These are phyloP conservation scores for Kickxella alabastrina DNA, from an alignment of 192 early-diverging fungal genomes.

Conservation along the genomic window DNA sequence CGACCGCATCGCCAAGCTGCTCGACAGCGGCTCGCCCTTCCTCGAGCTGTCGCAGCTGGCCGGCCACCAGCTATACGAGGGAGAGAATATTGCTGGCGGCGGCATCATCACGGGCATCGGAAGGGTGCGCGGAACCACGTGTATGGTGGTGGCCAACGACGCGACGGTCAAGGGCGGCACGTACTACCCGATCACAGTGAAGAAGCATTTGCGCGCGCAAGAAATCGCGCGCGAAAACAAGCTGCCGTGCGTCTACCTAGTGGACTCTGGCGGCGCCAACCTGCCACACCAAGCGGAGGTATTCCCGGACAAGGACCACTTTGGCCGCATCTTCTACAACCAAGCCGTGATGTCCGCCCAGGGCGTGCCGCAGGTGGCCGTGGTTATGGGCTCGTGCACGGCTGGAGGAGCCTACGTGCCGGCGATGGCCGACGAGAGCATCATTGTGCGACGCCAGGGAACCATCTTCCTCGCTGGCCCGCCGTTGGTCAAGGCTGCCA, in stretches of 20 bases:
- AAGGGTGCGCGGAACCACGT: slow-evolving; percentile 84
- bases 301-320: slow-evolving; percentile 91
- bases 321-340: slow-evolving; percentile 96
- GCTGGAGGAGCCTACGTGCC: slow-evolving; percentile 97
- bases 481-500: slow-evolving; percentile 93
- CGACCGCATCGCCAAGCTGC: slow-evolving; percentile 58
- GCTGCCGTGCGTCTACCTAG: slow-evolving; percentile 92
- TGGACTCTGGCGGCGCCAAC: slow-evolving; percentile 95
- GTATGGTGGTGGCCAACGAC: slow-evolving; percentile 97
- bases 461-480: slow-evolving; percentile 97
- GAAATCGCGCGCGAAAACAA: slow-evolving; percentile 92
- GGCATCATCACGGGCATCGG: slow-evolving; percentile 97
- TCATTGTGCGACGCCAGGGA: slow-evolving; percentile 92
- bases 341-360: slow-evolving; percentile 72
- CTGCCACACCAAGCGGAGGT: slow-evolving; percentile 91
- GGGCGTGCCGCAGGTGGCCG: slow-evolving; percentile 95
- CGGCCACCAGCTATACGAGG: slow-evolving; percentile 81
- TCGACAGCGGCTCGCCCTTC: slow-evolving; percentile 72
- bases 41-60: slow-evolving; percentile 94
- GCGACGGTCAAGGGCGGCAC: slow-evolving; percentile 97
- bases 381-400: slow-evolving; percentile 95
- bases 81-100: slow-evolving; percentile 77
- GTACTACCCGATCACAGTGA: slow-evolving; percentile 93
- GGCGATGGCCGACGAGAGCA: slow-evolving; percentile 96
- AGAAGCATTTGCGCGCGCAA: slow-evolving; percentile 96